Evolutionary conservation across 495 filamentous ascomycete genomes (phyloP).

Genomic region (Penicillium atrosanguineum): DNA sequence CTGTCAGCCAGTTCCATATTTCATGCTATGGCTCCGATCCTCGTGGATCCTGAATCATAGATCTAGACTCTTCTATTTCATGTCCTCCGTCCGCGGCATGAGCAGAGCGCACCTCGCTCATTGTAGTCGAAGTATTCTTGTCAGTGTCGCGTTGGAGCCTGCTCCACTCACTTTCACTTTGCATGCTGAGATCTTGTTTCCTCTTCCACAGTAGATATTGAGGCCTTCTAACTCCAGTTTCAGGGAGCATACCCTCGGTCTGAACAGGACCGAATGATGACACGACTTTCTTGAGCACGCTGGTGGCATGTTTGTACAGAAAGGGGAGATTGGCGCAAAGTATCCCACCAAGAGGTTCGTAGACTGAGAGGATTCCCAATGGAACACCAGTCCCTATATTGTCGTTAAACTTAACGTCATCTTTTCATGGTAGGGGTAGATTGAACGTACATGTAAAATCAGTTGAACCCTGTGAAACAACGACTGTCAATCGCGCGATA

Average conservation of each 20-base stretch:
- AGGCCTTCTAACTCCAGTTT: no score
- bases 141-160: neutral
- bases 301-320: no score
- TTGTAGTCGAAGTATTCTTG: neutral
- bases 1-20: neutral
- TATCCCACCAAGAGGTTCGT: conserved; percentile 44
- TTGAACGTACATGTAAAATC: conserved; percentile 38
- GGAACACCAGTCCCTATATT: conserved; percentile 23
- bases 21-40: no score
- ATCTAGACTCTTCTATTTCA: neutral
- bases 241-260: no score
- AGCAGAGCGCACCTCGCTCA: neutral
- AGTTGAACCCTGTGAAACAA: conserved; percentile 29
- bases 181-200: no score
- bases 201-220: no score
- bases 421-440: no score
- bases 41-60: neutral
- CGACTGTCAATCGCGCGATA: no score
- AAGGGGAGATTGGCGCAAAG: conserved; percentile 43
- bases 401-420: no score
- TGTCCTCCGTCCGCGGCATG: neutral
- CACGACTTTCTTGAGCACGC: no score
- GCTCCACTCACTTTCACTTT: neutral
- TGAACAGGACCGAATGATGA: no score
- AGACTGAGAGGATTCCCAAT: conserved; percentile 39